These are phyloP conservation scores for Phyllosticta citriasiana DNA, from an alignment of 2,329 filamentous ascomycete species.

Conservation along the genomic window DNA sequence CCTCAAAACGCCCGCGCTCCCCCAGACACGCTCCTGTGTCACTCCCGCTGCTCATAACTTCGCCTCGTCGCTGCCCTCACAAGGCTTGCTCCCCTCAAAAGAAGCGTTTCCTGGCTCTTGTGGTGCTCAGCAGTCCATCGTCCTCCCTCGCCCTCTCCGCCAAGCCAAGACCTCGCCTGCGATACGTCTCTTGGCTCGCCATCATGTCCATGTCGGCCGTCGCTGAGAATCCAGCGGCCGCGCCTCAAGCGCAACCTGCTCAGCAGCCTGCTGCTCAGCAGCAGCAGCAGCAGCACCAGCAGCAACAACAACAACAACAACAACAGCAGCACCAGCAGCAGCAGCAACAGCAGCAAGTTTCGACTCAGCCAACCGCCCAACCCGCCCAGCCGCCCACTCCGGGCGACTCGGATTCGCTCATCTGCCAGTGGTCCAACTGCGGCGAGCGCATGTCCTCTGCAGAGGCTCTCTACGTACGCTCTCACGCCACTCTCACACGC, in stretches of 20 bases:
- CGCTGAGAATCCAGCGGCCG: slow-evolving; percentile 6
- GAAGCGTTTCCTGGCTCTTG: neutral
- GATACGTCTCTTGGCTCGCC: neutral
- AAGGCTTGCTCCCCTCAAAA: neutral
- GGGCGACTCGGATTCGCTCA: slow-evolving; percentile 34
- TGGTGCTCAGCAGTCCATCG: neutral
- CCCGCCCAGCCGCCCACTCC: slow-evolving; percentile 15
- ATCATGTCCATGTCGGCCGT: slow-evolving; percentile 7
- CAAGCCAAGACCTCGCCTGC: slow-evolving; percentile 9
- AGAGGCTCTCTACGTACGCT: slow-evolving; percentile 50
- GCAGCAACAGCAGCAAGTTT: neutral
- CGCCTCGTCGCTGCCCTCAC: neutral
- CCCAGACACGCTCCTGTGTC: slow-evolving; percentile 2
- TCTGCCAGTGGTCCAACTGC: slow-evolving; percentile 54
- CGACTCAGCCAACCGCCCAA: neutral
- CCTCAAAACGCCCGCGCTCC: slow-evolving; percentile 10
- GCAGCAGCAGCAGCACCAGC: slow-evolving; percentile 6
- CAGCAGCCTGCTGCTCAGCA: neutral
- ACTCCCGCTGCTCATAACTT: neutral
- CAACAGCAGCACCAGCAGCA: neutral
- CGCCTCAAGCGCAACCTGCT: neutral
- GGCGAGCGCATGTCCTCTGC: slow-evolving; percentile 49
- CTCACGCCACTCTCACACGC: neutral
- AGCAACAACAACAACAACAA: neutral
- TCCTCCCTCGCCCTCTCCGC: slow-evolving; percentile 5